Evolutionary conservation across 768 basidiomycete genomes (phyloP).

Genomic region (Piloderma croceum): DNA sequence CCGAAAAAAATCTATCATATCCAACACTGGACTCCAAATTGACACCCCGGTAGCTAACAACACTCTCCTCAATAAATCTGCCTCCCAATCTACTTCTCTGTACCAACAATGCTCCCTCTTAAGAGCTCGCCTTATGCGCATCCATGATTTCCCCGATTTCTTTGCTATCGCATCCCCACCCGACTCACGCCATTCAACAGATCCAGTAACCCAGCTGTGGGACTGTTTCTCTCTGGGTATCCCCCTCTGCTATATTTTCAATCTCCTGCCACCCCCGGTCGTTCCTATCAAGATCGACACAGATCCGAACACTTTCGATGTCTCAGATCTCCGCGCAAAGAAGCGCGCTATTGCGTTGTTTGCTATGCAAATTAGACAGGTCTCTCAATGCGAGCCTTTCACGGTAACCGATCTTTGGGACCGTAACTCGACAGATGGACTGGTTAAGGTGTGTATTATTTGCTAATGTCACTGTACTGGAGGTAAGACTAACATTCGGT

Average conservation of each 20-base stretch:
- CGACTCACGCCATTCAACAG: slow-evolving; percentile 71
- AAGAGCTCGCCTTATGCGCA: slow-evolving; percentile 69
- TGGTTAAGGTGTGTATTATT: slow-evolving; percentile 91
- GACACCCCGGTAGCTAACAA: slow-evolving; percentile 74
- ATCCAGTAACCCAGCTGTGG: slow-evolving; percentile 93
- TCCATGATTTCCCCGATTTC: slow-evolving; percentile 67
- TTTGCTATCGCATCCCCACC: slow-evolving; percentile 54
- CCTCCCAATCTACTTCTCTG: slow-evolving; percentile 81
- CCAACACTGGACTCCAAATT: slow-evolving; percentile 58
- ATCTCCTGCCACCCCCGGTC: slow-evolving; percentile 62
- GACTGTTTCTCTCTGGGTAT: slow-evolving; percentile 90
- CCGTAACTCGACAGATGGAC: slow-evolving; percentile 84
- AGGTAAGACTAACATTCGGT: neutral
- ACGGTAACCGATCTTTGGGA: slow-evolving; percentile 89
- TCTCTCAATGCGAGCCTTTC: slow-evolving; percentile 74
- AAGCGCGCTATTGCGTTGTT: slow-evolving; percentile 90
- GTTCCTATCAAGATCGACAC: slow-evolving; percentile 45
- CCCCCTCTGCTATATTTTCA: slow-evolving; percentile 93
- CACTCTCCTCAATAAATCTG: slow-evolving; percentile 86
- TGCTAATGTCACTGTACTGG: slow-evolving; percentile 1
- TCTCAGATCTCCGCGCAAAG: slow-evolving; percentile 78
- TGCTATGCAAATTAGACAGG: slow-evolving; percentile 76
- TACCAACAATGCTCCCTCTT: slow-evolving; percentile 88
- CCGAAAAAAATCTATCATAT: slow-evolving; percentile 77
- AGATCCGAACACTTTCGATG: slow-evolving; percentile 52